Base-by-base conservation (phyloP, 306 rosid species). In the Casuarina glauca region DNA sequence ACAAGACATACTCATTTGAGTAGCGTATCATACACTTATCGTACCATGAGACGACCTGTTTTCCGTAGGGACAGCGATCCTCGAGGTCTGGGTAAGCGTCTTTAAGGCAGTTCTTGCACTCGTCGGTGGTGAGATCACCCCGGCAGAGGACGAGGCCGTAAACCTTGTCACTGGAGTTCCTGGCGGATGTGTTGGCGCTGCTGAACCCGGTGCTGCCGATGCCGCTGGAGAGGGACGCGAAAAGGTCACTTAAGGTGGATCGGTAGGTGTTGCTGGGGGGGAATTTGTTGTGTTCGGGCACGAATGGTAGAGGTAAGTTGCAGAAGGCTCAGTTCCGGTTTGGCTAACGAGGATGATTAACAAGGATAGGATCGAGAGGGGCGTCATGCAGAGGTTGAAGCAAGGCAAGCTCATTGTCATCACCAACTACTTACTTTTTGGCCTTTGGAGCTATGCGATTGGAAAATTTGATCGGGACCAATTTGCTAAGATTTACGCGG, bases 51-150 rank as follows among this genome's bases (percentile, higher is more conserved):
- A n/a, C 67, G 67, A 89, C 89, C 36, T 75, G 82, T 70, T 73
- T 85, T 0, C 85, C 42, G 1, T 6, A 8, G 1, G 87, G 76
- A 48, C 89, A 87, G 6, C 79, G 76, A 0, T 75, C 57, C 9
- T 75, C 53, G 35, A 87, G 43, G 0, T 17, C 79, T 41, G 20
- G 75, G 6, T 82, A 69, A 2, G 89, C 91, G 38, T 74, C 80
- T 26, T 72, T 73, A 1, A 85, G 62, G 52, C 91, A 87, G 73
- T 82, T 89, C 54, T 78, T 71, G 72, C 91, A 87, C 82, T 72
- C 10, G 58, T 20, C 6, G 75, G 87, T 4, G 72, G 85, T 26
- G 6, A 51, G 11, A 32, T 85, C 91, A 0, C 85, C 87, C 32
- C 32, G 32, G 32, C 32, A 26, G 32, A 26, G 32, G 32, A 26